These are phyloP conservation scores for Aspergillus pseudonomiae DNA, from an alignment of 2,329 filamentous ascomycete genomes.

Conservation along the genomic window DNA sequence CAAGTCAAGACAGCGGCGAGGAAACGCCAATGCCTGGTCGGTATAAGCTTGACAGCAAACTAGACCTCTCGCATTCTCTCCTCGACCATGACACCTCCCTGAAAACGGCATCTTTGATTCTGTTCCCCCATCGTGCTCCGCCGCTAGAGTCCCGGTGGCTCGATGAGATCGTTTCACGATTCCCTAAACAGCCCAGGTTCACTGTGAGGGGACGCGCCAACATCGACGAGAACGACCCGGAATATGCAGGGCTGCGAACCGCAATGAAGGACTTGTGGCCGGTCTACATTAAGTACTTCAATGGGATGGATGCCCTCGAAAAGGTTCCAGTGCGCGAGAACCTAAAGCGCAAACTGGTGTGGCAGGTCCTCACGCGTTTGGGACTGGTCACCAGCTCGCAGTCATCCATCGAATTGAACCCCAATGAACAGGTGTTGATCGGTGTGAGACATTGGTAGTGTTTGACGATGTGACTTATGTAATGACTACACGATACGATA, in stretches of 20 bases:
- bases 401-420: slow-evolving; percentile 33
- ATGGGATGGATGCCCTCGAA: slow-evolving; percentile 82
- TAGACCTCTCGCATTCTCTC: slow-evolving; percentile 37
- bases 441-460: slow-evolving; percentile 70
- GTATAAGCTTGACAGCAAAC: slow-evolving; percentile 27
- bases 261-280: slow-evolving; percentile 68
- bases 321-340: slow-evolving; percentile 83
- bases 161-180: slow-evolving; percentile 47
- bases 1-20: slow-evolving; percentile 42
- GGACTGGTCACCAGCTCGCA: slow-evolving; percentile 62
- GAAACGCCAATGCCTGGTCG: slow-evolving; percentile 40
- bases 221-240: slow-evolving; percentile 23
- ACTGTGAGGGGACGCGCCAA: slow-evolving; percentile 5
- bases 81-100: slow-evolving; percentile 36
- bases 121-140: slow-evolving; percentile 77
- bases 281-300: slow-evolving; percentile 79
- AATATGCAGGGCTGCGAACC: slow-evolving; percentile 29
- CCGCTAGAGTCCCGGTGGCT: slow-evolving; percentile 75
- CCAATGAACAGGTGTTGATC: slow-evolving; percentile 53
- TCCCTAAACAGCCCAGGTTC: slow-evolving; percentile 32
- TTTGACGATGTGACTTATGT: not conserved
- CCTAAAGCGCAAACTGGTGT: slow-evolving; percentile 74
- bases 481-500: slow-evolving; percentile 3
- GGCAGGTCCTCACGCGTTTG: slow-evolving; percentile 61
- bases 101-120: slow-evolving; percentile 66